A percentile compares a stretch with the other conserved stretches of the same genome.
phyloP scores from a whole-genome alignment of 2,329 filamentous ascomycete species.

The Acrocalymma vagum region DNA sequence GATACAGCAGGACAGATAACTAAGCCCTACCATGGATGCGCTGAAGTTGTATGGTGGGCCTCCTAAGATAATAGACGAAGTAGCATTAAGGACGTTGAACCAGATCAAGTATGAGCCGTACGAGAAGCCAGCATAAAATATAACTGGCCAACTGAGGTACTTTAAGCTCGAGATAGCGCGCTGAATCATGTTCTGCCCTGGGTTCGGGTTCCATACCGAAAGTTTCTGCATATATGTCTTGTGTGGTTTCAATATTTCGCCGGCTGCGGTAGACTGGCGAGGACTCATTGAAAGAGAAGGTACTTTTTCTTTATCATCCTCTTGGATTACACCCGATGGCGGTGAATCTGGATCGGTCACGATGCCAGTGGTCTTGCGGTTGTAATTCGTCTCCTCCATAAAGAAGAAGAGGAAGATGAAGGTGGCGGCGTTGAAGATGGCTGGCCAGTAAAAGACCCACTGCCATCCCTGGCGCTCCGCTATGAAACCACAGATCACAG shows the following conservation, averaged over 20 bases:
- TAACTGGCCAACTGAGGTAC: slow-evolving; percentile 48
- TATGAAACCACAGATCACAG: slow-evolving; percentile 47
- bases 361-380: slow-evolving; percentile 42
- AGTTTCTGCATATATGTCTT: slow-evolving; percentile 30
- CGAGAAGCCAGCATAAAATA: slow-evolving; percentile 33
- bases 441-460: slow-evolving; percentile 58
- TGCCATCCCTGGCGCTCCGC: slow-evolving; percentile 45
- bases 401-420: slow-evolving; percentile 65
- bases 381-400: slow-evolving; percentile 68
- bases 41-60: slow-evolving; percentile 30
- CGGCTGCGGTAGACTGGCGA: slow-evolving; percentile 18
- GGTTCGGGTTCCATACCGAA: slow-evolving; percentile 28
- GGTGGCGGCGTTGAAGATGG: slow-evolving; percentile 60
- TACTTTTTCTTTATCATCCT: slow-evolving; percentile 27
- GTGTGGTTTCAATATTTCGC: slow-evolving; percentile 9
- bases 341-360: slow-evolving; percentile 12
- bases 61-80: slow-evolving; percentile 32
- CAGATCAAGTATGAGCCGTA: slow-evolving; percentile 35
- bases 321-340: slow-evolving; percentile 6
- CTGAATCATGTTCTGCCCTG: slow-evolving; percentile 25
- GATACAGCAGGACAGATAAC: slow-evolving; percentile 30
- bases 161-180: slow-evolving; percentile 27
- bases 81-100: slow-evolving; percentile 40
- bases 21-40: slow-evolving; percentile 30
- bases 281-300: slow-evolving; percentile 23